A percentile compares a stretch with the other conserved stretches of the same genome.
Evolutionary conservation across 2,329 filamentous ascomycete species (phyloP).

Genomic region (Corniculantispora saksenae): DNA sequence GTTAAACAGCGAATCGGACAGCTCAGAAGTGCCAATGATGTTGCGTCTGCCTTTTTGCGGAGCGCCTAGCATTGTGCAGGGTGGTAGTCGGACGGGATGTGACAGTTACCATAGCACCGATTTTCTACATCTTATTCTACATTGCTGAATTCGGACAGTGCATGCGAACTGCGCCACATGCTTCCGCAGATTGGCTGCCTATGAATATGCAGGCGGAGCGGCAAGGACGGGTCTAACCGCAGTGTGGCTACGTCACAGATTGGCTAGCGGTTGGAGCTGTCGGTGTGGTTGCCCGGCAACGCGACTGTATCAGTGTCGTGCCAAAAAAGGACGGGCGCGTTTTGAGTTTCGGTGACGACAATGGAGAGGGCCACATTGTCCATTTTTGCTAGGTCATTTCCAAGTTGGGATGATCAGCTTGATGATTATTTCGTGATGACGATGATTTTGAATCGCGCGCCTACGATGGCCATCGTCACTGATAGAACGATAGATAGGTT

Average conservation of each 20-base stretch:
- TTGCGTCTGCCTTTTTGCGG: too few species aligned
- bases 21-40: too few species aligned
- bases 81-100: background rate
- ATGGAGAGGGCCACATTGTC: background rate
- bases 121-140: background rate
- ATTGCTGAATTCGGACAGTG: background rate
- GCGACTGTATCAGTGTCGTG: background rate
- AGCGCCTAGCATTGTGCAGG: background rate
- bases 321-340: background rate
- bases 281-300: conserved; percentile 9
- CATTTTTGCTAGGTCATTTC: background rate
- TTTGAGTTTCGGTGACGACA: background rate
- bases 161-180: background rate
- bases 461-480: background rate
- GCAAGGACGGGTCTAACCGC: conserved; percentile 17
- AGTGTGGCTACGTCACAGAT: conserved; percentile 16
- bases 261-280: background rate
- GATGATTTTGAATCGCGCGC: background rate
- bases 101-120: background rate
- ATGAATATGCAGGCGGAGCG: background rate
- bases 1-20: too few species aligned
- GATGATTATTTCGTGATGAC: background rate
- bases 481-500: too few species aligned
- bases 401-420: background rate
- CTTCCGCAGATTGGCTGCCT: background rate